Conservation (phyloP, 2,329 filamentous ascomycete species). For the Magnaporthiopsis incrustans region DNA sequence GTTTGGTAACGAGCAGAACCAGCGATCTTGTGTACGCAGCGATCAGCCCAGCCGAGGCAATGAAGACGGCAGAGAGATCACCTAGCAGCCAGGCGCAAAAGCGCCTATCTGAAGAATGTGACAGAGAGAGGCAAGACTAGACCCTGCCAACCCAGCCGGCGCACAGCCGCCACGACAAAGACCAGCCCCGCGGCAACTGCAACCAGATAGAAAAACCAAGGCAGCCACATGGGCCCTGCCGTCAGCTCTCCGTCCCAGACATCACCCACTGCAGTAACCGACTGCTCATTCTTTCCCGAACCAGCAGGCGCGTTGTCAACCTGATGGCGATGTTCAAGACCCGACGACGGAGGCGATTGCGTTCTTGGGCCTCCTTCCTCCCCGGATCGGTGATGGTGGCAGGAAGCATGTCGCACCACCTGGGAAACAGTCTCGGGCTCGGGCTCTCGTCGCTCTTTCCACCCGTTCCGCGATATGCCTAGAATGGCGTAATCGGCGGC, state of each 20-base stretch:
- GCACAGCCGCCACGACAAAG: background rate
- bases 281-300: background rate
- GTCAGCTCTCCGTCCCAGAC: background rate
- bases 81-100: background rate
- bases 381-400: too few relatives aligned
- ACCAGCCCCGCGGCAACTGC: background rate
- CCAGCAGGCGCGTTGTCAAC: background rate
- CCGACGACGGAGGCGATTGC: background rate
- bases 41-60: background rate
- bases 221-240: background rate
- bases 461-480: background rate
- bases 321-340: background rate
- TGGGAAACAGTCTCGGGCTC: background rate
- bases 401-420: too few relatives aligned
- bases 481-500: constrained; percentile 2
- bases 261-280: background rate
- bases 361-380: background rate
- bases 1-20: background rate
- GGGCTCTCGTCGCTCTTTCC: background rate
- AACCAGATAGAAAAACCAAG: background rate
- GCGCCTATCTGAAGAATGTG: background rate
- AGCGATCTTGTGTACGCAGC: background rate
- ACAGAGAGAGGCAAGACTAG: background rate
- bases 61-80: background rate
- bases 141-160: background rate